Evolutionary conservation across 306 rosid species (phyloP), one percentile per base, ranked within the genome.

Genomic region (Myrica gale): DNA sequence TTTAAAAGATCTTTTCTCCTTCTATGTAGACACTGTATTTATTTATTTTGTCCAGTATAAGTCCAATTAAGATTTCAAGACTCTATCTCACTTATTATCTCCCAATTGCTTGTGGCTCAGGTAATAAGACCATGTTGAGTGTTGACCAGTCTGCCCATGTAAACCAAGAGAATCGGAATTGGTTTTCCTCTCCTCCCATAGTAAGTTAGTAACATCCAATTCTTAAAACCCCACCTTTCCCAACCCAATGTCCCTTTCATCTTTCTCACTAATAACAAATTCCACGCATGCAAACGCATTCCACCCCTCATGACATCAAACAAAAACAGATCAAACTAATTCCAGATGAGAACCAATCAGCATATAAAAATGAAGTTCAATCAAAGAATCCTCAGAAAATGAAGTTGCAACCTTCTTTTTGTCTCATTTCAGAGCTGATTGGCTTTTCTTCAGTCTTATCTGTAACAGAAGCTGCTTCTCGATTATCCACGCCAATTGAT

Each of bases 361-460:
- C 3, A 26, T 15, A 80, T 32, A 3, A 70, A 32, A 15, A 48
- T 20, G 2, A 56, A 69, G 71, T 65, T 66, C 51, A 74, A 48
- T 19, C 63, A 52, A 75, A 58, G 55, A 79, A 54, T 72, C 68
- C 39, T 45, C 76, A 46, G 67, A 68, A 48, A 69, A 65, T 62
- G 73, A 74, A 69, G 57, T 47, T 70, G 53, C 81, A 32, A 92
- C 98, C 97, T 95, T 95, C 97, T 86, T 85, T 95, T 61, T 92
- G 97, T 85, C 99, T 90, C 65, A 89, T 63, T 76, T 72, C 82
- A 9, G 97, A 92, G 90, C 88, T 83, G 58, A 88, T 89, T 48
- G 97, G 89, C 74, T 92, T 90, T 32, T 88, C 97, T 78, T 86
- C 92, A 70, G 79, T 78, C 76, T 45, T 84, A 76, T 89, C 88